A percentile compares a stretch with the other conserved stretches of the same genome.
Conservation (phyloP, 192 early-diverging fungal species). For the Coemansia sp. region DNA sequence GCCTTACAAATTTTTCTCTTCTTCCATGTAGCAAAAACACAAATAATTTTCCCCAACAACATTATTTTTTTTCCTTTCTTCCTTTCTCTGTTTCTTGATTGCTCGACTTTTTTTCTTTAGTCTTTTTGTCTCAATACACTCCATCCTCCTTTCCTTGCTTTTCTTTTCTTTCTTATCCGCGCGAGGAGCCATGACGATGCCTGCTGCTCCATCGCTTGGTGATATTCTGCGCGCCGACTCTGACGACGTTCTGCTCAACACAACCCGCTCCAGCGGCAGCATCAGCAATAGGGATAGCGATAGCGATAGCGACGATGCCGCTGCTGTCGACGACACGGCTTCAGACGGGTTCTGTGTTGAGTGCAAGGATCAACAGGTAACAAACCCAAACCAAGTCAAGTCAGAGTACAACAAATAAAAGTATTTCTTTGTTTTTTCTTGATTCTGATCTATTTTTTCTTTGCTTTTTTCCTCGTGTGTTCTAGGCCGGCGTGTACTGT, state of each 20-base stretch:
- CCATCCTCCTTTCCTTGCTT: neutral
- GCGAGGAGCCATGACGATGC: constrained; percentile 32
- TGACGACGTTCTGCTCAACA: constrained; percentile 17
- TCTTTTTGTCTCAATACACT: too few species aligned
- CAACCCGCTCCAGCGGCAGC: too few species aligned
- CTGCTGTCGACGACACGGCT: constrained; percentile 20
- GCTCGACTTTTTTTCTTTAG: too few species aligned
- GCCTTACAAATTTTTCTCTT: neutral
- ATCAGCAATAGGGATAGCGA: too few species aligned
- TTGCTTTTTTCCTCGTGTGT: neutral
- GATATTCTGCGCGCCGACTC: constrained; percentile 44
- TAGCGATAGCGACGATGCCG: neutral
- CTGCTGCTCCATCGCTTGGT: constrained; percentile 37
- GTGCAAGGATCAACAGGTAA: constrained; percentile 75
- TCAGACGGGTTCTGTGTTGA: constrained; percentile 84
- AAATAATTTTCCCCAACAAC: neutral
- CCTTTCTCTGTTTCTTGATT: neutral
- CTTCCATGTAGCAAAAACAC: neutral
- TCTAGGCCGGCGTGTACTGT: constrained; percentile 60
- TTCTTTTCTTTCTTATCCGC: neutral
- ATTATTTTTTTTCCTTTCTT: neutral
- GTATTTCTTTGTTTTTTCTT: neutral
- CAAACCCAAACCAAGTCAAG: too few species aligned
- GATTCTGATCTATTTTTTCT: neutral
- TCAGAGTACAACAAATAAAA: neutral